A percentile compares a stretch with the other conserved stretches of the same genome.
Evolutionary conservation across 139 green algal species (phyloP).

Genomic region (Asterochloris sp.): DNA sequence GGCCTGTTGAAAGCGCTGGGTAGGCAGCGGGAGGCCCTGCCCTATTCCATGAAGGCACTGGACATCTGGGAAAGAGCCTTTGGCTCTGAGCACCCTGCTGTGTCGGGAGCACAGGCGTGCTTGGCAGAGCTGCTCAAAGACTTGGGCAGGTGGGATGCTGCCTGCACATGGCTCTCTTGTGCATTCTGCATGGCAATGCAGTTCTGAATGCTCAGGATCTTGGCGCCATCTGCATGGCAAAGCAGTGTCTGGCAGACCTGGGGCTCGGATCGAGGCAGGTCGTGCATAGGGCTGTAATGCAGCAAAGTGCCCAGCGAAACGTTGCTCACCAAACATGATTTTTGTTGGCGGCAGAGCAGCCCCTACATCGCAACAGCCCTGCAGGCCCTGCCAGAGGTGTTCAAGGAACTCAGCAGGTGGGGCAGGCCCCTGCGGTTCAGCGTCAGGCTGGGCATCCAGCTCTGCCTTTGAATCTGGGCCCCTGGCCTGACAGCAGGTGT

Average conservation of each 20-base stretch:
- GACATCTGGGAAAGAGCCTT: slow-evolving; percentile 66
- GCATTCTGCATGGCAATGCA: too few relatives aligned
- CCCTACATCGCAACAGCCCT: slow-evolving; percentile 11
- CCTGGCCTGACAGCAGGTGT: too few relatives aligned
- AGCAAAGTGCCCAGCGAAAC: too few relatives aligned
- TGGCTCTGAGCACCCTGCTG: slow-evolving; percentile 69
- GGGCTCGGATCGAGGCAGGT: too few relatives aligned
- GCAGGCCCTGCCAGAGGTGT: slow-evolving; percentile 4
- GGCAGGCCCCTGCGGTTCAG: not conserved
- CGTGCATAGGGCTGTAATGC: too few relatives aligned
- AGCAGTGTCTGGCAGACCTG: too few relatives aligned
- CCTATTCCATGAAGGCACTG: slow-evolving; percentile 83
- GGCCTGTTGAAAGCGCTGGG: slow-evolving; percentile 9
- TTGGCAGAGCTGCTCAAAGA: slow-evolving; percentile 78
- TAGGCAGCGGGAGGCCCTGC: slow-evolving; percentile 45
- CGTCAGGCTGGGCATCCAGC: too few relatives aligned
- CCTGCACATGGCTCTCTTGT: too few relatives aligned
- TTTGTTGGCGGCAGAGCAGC: slow-evolving; percentile 1
- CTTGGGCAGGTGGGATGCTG: slow-evolving; percentile 75
- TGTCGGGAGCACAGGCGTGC: slow-evolving; percentile 86
- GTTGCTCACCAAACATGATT: too few relatives aligned
- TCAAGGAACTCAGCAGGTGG: slow-evolving; percentile 22
- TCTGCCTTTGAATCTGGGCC: too few relatives aligned
- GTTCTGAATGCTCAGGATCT: too few relatives aligned
- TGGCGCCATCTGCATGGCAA: too few relatives aligned